These are phyloP conservation scores for Agrocybe pediades DNA, from an alignment of 768 basidiomycete species.

Conservation along the genomic window DNA sequence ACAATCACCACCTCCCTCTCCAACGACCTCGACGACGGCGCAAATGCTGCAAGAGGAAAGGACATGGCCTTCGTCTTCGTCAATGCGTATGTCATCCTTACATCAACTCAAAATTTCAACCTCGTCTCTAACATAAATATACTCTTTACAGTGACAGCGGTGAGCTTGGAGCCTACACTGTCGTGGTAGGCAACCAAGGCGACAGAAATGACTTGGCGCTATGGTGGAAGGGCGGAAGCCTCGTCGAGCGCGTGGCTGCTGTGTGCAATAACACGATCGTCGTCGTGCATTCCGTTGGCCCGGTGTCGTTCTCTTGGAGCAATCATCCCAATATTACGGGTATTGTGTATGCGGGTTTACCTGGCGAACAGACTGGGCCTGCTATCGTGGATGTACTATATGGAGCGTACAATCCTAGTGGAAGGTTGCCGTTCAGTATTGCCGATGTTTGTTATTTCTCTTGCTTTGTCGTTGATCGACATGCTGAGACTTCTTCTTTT, in stretches of 20 bases:
- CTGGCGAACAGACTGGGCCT: conserved; percentile 80
- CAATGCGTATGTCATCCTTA: conserved; percentile 45
- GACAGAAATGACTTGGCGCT: conserved; percentile 61
- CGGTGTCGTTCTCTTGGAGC: conserved; percentile 74
- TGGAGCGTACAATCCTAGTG: conserved; percentile 75
- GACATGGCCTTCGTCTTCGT: conserved; percentile 65
- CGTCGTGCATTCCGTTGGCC: conserved; percentile 78
- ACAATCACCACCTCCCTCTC: conserved; percentile 44
- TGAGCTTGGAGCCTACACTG: conserved; percentile 55
- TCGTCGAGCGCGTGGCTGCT: conserved; percentile 60
- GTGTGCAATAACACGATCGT: conserved; percentile 80
- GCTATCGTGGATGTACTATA: conserved; percentile 77
- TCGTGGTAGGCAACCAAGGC: conserved; percentile 63
- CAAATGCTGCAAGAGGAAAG: conserved; percentile 42
- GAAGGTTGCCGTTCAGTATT: conserved; percentile 73
- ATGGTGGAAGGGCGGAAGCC: conserved; percentile 56
- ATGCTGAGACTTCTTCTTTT: conserved; percentile 1
- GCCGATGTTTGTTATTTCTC: conserved; percentile 47
- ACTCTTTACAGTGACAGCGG: conserved; percentile 42
- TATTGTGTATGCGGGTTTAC: conserved; percentile 55
- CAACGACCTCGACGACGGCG: conserved; percentile 40
- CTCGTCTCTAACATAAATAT: conserved; percentile 30
- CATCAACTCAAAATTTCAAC: conserved; percentile 20
- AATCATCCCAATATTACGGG: conserved; percentile 73
- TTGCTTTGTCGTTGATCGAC: neutral